Conservation (phyloP, 2,329 filamentous ascomycete species). For the Nemania sp. region DNA sequence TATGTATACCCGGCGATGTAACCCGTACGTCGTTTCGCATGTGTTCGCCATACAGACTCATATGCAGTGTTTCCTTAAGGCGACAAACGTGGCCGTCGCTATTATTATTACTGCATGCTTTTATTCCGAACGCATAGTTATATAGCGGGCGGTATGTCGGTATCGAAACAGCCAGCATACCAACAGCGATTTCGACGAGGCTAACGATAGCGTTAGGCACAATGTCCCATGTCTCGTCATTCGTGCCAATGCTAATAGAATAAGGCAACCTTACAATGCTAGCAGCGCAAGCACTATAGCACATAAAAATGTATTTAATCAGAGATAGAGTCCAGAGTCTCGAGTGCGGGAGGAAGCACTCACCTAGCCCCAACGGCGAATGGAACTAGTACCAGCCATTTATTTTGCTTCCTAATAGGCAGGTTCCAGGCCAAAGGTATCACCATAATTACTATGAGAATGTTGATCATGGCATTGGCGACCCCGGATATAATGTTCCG, state of each 20-base stretch:
- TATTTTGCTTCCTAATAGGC: conserved; percentile 16
- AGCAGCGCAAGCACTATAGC: conserved; percentile 24
- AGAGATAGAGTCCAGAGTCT: neutral
- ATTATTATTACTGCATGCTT: neutral
- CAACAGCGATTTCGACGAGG: conserved; percentile 27
- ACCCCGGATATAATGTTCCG: conserved; percentile 28
- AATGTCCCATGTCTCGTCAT: conserved; percentile 32
- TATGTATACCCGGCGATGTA: conserved; percentile 29
- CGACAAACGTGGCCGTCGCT: neutral
- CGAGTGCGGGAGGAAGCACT: conserved; percentile 3
- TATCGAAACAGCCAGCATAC: conserved; percentile 34
- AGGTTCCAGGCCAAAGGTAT: conserved; percentile 25
- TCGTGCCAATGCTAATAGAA: conserved; percentile 20
- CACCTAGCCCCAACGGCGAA: conserved; percentile 28
- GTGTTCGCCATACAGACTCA: conserved; percentile 21
- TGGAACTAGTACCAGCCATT: conserved; percentile 17
- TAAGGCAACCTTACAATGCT: conserved; percentile 35
- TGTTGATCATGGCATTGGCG: conserved; percentile 19
- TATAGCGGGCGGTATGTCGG: conserved; percentile 34
- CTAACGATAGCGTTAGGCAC: conserved; percentile 25
- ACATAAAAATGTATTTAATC: neutral
- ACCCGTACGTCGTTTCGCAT: conserved; percentile 30
- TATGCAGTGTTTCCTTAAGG: conserved; percentile 29
- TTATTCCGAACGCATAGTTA: conserved; percentile 10
- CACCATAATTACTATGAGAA: conserved; percentile 25